These are phyloP conservation scores for Artemisia tridentata DNA, from an alignment of 129 eudicot genomes.

Conservation along the genomic window DNA sequence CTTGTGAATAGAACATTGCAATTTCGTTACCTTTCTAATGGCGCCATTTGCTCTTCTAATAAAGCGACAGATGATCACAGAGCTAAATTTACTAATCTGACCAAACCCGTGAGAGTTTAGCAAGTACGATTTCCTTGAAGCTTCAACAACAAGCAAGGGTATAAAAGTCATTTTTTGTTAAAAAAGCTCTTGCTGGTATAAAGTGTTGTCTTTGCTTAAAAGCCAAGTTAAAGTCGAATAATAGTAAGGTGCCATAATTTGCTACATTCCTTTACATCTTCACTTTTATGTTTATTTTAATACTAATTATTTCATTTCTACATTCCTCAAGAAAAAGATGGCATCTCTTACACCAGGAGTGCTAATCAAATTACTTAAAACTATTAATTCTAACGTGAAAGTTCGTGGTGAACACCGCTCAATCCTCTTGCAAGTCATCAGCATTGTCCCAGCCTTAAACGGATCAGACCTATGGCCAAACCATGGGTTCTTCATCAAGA, in stretches of 20 bases:
- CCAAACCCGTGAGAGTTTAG: constrained; percentile 1
- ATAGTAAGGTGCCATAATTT: constrained; percentile 28
- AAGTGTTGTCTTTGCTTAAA: constrained; percentile 54
- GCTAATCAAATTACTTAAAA: constrained; percentile 72
- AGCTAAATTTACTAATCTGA: constrained; percentile 13
- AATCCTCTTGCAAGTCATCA: constrained; percentile 78
- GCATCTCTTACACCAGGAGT: constrained; percentile 85
- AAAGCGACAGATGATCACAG: constrained; percentile 43
- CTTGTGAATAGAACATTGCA: constrained; percentile 28
- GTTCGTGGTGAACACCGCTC: constrained; percentile 90
- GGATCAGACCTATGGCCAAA: constrained; percentile 91
- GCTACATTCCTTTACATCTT: constrained; percentile 18
- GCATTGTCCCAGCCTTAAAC: constrained; percentile 86
- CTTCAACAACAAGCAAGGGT: constrained; percentile 25
- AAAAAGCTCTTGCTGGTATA: constrained; percentile 28
- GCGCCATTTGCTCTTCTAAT: constrained; percentile 42
- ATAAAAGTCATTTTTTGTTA: constrained; percentile 21
- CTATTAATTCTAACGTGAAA: constrained; percentile 65
- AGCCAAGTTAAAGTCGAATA: constrained; percentile 49
- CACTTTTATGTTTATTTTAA: constrained; percentile 18
- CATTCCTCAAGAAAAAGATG: constrained; percentile 36
- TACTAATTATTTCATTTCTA: constrained; percentile 2
- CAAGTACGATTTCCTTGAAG: background rate
- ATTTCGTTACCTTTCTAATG: constrained; percentile 37
- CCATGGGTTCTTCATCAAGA: constrained; percentile 90